Conservation (phyloP, 352 stramenopile genomes). For the Phytophthora sojae region DNA sequence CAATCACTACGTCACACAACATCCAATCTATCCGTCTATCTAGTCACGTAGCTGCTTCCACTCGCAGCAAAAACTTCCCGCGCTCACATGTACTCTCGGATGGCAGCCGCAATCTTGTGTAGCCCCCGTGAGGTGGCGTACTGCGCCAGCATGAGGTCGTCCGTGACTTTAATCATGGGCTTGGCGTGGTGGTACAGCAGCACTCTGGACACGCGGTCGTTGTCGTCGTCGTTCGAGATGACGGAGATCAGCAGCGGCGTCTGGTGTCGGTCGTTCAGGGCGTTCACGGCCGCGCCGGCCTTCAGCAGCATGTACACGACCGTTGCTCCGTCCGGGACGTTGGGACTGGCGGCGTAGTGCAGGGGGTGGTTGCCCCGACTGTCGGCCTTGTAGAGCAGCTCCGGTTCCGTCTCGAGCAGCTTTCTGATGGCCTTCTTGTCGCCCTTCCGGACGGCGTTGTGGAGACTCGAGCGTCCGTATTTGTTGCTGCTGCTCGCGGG, state of each 20-base stretch:
- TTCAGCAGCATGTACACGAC: slow-evolving; percentile 59
- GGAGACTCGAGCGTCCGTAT: slow-evolving; percentile 54
- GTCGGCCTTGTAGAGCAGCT: slow-evolving; percentile 47
- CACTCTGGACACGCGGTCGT: slow-evolving; percentile 54
- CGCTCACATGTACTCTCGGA: slow-evolving; percentile 62
- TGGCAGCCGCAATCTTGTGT: slow-evolving; percentile 51
- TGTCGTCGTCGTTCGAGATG: slow-evolving; percentile 60
- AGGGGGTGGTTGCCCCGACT: slow-evolving; percentile 67
- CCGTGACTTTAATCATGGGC: slow-evolving; percentile 53
- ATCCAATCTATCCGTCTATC: slow-evolving; percentile 6
- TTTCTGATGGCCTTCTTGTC: slow-evolving; percentile 46
- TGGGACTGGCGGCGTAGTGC: slow-evolving; percentile 60
- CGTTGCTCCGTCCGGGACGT: slow-evolving; percentile 38
- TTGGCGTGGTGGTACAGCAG: slow-evolving; percentile 63
- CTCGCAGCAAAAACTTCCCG: slow-evolving; percentile 2
- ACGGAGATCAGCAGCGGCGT: slow-evolving; percentile 63
- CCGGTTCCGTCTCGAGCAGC: slow-evolving; percentile 44
- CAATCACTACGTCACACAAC: slow-evolving; percentile 3
- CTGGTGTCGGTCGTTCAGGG: slow-evolving; percentile 57
- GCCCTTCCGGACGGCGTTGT: slow-evolving; percentile 62
- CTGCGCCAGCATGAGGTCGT: slow-evolving; percentile 54
- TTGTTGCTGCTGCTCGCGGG: slow-evolving; percentile 30
- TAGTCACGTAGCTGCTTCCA: slow-evolving; percentile 11
- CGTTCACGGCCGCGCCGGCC: slow-evolving; percentile 59
- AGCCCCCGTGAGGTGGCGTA: slow-evolving; percentile 50